Evolutionary conservation across 2,329 filamentous ascomycete species (phyloP), one percentile per base, ranked within the genome.

Genomic region (Alternaria triticimaculans): DNA sequence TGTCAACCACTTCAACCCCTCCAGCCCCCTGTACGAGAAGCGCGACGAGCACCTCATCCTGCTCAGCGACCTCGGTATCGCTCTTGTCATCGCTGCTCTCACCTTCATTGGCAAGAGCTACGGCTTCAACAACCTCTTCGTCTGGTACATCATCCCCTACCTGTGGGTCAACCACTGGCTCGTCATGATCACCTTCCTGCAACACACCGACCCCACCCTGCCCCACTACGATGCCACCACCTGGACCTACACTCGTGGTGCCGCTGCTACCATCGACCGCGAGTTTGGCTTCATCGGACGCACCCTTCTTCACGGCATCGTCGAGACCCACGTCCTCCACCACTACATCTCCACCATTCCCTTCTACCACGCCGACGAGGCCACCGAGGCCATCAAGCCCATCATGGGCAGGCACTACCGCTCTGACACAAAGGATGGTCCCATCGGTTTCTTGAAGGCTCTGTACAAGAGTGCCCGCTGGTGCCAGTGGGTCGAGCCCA

Each of bases 131-230:
- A 98, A 97, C 85, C 85, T 98, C 80, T 84, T 92, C 64, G 91
- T 99, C 67, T 98, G 96, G 95, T 99, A 99, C 84, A 89, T 94
- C 77, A 78, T 96, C 63, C 96, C 96, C 41, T 99, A 98, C 81
- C 86, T 97, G 65, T 97, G 95, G 95, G 94, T 97, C 60, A 97
- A 98, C 88, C 94, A 97, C 88, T 98, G 95, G 95, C 91, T 98
- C 60, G 94, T 98, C 72, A 94, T 94, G 80, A 98, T 98, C 82
- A 98, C 95, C 72, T 98, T 90, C 87, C 89, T 98, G 67, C 95
- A 98, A 84, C 95, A 98, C 88, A 97, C 95, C 78, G 94, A 98
- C 81, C 94, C 94, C 51, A 89, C 91, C 45, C 91, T 98, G 49
- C 95, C 95, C 64, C 95, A 98, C 87, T 98, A 98, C 87, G 88